These are phyloP conservation scores for Fusarium setosum DNA, from an alignment of 2,329 filamentous ascomycete species.

Conservation along the genomic window DNA sequence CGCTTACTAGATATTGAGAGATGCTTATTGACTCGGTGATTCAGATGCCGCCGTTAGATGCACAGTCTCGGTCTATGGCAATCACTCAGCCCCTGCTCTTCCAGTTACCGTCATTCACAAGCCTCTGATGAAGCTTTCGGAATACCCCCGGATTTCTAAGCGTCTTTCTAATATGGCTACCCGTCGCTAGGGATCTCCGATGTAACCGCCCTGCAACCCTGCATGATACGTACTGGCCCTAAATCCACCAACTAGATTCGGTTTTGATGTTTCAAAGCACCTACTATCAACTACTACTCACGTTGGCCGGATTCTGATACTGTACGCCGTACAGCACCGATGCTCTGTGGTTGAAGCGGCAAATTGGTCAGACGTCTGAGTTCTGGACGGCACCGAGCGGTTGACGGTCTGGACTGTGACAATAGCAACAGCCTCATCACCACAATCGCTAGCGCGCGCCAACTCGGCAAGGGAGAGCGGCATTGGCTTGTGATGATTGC, in stretches of 20 bases:
- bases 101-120: background rate
- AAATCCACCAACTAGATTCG: conserved; percentile 25
- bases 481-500: conserved; percentile 24
- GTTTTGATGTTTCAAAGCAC: conserved; percentile 21
- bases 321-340: background rate
- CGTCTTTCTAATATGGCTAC: conserved; percentile 26
- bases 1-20: background rate
- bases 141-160: conserved; percentile 34
- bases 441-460: background rate
- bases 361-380: background rate
- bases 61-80: background rate
- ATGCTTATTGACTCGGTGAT: background rate
- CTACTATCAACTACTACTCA: background rate
- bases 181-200: conserved; percentile 19
- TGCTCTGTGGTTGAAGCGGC: conserved; percentile 7
- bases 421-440: conserved; percentile 6
- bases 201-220: conserved; percentile 33
- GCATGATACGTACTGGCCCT: conserved; percentile 21
- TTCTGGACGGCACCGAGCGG: background rate
- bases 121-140: conserved; percentile 12
- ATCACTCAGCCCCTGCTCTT: background rate
- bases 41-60: background rate
- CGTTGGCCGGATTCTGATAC: background rate
- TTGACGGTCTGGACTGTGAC: conserved; percentile 1
- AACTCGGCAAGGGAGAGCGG: conserved; percentile 21